Evolutionary conservation across 768 basidiomycete species (phyloP).

Genomic region (Phlegmacium glaucopus): DNA sequence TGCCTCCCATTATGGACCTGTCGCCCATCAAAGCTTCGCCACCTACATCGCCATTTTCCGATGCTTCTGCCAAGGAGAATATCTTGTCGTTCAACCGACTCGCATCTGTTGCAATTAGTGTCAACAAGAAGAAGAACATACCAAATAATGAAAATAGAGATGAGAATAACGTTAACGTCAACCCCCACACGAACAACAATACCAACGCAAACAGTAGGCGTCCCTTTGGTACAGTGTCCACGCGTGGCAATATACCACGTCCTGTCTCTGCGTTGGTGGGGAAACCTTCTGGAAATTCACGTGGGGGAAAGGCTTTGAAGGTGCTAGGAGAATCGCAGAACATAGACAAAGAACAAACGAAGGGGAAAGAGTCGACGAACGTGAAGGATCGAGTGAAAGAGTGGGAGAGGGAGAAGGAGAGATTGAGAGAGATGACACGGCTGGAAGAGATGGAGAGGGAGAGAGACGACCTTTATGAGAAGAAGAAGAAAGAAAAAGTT

Average conservation of each 20-base stretch:
- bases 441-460: conserved; percentile 56
- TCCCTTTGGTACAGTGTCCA: conserved; percentile 28
- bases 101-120: conserved; percentile 18
- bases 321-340: conserved; percentile 17
- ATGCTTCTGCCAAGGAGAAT: conserved; percentile 39
- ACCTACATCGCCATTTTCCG: conserved; percentile 33
- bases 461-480: conserved; percentile 39
- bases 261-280: conserved; percentile 17
- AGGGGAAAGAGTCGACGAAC: conserved; percentile 35
- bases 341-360: background rate
- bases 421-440: conserved; percentile 65
- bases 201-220: conserved; percentile 21
- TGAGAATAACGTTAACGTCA: conserved; percentile 6
- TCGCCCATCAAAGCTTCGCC: conserved; percentile 56
- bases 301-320: conserved; percentile 22
- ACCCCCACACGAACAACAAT: background rate
- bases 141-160: conserved; percentile 9
- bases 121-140: conserved; percentile 13
- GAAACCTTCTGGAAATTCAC: conserved; percentile 24
- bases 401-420: conserved; percentile 71
- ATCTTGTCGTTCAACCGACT: conserved; percentile 27
- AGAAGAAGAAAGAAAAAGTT: conserved; percentile 30
- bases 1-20: conserved; percentile 33
- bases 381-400: conserved; percentile 65
- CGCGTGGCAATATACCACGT: conserved; percentile 22